Percentiles rank a stretch among this genome's conserved stretches.
Conservation (phyloP, 768 basidiomycete genomes). For the Rickenella mellea region DNA sequence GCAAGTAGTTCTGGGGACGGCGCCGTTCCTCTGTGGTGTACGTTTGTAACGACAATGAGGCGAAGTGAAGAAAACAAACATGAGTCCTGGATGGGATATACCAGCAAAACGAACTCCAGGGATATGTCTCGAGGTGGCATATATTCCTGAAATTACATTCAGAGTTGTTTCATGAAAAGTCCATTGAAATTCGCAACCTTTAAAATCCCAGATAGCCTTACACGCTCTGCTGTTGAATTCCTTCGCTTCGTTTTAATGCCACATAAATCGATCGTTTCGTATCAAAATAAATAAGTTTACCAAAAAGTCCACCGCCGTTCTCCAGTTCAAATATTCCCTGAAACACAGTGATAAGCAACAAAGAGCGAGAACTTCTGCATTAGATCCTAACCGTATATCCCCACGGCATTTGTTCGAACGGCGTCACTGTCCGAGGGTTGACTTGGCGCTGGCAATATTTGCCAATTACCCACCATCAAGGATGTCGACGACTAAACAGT, state of each 20-base stretch:
- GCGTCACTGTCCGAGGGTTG: constrained; percentile 31
- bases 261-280: not conserved
- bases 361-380: not conserved
- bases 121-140: constrained; percentile 67
- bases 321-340: constrained; percentile 68
- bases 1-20: constrained; percentile 65
- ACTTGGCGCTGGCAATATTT: not conserved
- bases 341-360: not conserved
- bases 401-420: constrained; percentile 74
- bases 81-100: constrained; percentile 66
- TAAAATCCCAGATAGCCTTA: constrained; percentile 77
- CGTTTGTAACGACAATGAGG: not conserved
- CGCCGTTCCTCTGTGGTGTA: constrained; percentile 43
- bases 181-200: constrained; percentile 28
- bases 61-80: constrained; percentile 14
- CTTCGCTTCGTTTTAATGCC: constrained; percentile 25
- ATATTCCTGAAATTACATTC: constrained; percentile 37
- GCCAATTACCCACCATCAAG: constrained; percentile 43
- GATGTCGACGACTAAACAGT: constrained; percentile 73
- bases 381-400: constrained; percentile 50
- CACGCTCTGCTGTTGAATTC: constrained; percentile 64
- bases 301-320: constrained; percentile 67
- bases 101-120: constrained; percentile 76
- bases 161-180: not conserved
- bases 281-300: constrained; percentile 19